Percentiles rank a stretch among this genome's conserved stretches.
phyloP scores from a whole-genome alignment of 345 rosid genomes.

The Brassica carinata region DNA sequence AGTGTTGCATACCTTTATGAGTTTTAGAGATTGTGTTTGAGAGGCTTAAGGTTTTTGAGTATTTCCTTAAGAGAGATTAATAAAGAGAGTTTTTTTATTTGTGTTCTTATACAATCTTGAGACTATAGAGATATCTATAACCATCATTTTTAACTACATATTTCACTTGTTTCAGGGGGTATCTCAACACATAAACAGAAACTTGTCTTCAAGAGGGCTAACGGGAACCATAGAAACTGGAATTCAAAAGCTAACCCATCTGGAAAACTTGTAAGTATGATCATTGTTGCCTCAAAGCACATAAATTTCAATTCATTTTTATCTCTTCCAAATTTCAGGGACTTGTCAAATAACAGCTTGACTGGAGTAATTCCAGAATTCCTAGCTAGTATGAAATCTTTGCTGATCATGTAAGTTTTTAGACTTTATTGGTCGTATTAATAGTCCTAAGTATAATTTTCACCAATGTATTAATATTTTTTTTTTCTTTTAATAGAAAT shows the following conservation, averaged over 20 bases:
- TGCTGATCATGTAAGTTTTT: constrained; percentile 52
- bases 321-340: constrained; percentile 39
- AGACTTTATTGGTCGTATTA: background rate
- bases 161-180: background rate
- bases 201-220: constrained; percentile 46
- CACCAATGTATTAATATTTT: background rate
- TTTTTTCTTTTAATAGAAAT: constrained; percentile 33
- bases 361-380: constrained; percentile 48
- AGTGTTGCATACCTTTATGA: no score
- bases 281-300: background rate
- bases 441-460: background rate
- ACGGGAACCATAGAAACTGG: constrained; percentile 28
- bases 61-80: no score
- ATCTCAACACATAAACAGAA: constrained; percentile 17
- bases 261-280: constrained; percentile 37
- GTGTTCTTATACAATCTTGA: no score
- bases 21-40: no score
- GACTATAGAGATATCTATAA: no score
- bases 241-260: constrained; percentile 34
- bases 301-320: background rate
- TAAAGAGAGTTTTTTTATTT: no score
- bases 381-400: constrained; percentile 43
- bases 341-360: constrained; percentile 52
- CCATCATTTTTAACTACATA: background rate
- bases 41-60: no score